Evolutionary conservation across 768 basidiomycete genomes (phyloP), one percentile per base, ranked within the genome.

Genomic region (Kwoniella dendrophila): DNA sequence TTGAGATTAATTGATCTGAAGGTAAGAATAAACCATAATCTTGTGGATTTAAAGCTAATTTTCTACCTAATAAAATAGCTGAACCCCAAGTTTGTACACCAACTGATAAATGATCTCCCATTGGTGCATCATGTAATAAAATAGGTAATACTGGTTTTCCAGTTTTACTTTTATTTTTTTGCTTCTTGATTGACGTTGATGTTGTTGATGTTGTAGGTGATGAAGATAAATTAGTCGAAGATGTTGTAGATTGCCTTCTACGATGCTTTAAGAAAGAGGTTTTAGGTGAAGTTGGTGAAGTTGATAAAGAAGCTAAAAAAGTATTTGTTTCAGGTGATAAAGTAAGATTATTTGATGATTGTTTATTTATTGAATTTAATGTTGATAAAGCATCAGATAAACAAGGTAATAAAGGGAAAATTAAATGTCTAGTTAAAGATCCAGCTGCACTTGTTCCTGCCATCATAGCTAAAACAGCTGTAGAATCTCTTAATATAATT

Each of bases 61-160:
- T 60, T 40, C 76, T 48, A 14, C 78, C 76, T 1, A 79, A 62
- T 4, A 79, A 62, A n/a, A 79, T 79, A 10, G 74, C 72, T 24
- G 66, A 69, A 0, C 78, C 78, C 78, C 78, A 79, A 4, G 78
- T 79, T 47, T 79, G 78, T 1, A 79, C 78, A n/a, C 78, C 78
- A 18, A 79, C 78, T 45, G 63, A 64, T 8, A 77, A 62, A 56
- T 79, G 78, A 62, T 79, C 76, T 3, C 59, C 59, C 67, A 79
- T 73, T 0, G 78, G 74, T n/a, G 76, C 78, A 49, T 79, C 78
- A 49, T 79, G 76, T 7, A 79, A 51, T 30, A 77, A 44, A 18
- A 74, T 59, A 7, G 75, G 70, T 27, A 76, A 57, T 22, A 62
- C 64, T 1, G 64, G 43, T 48, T 50, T 45, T n/a, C n/a, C n/a